Evolutionary conservation across 345 rosid species (phyloP), one percentile per base, ranked within the genome.

Genomic region (thale cress (Arabidopsis thaliana)): DNA sequence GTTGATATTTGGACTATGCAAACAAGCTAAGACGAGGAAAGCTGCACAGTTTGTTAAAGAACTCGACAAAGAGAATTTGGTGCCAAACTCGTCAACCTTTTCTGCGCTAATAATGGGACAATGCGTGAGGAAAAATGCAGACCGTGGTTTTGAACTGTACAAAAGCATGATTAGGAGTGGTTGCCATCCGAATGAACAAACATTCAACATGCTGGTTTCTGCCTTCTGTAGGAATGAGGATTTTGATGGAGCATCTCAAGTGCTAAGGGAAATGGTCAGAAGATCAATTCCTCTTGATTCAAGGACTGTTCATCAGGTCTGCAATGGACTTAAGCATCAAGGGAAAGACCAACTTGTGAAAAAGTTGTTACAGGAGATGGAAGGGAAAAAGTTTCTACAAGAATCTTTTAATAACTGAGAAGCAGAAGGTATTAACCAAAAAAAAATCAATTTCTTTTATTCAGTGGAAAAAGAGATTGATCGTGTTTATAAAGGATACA

Each of bases 21-120:
- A 84, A 62, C 92, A 83, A 63, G 98, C 94, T 2, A 91, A 89
- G 94, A 93, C 97, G 22, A 93, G 86, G 88, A 91, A 87, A 73
- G 94, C 97, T 71, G 97, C 97, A 10, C 83, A 77, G 74, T 73
- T 91, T 72, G 88, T 91, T 59, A 87, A 85, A 81, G 89, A 87
- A 67, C 90, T 93, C 23, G 93, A 87, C 64, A 88, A 85, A 72
- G 79, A 85, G 84, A 77, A 81, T 45, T 82, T 93, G 75, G 86
- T 79, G 38, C 96, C 90, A 24, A 91, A 91, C 76, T 83, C 89
- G 14, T 89, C 96, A 4, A 93, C 96, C 53, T 91, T 84, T 74
- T 83, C 90, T 33, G 91, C 93, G 11, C 88, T 93, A 37, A 91
- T 89, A n/a, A 53, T 51, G 53, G 98, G 96, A 67, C 97, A 91